Evolutionary conservation across 1,139 yeast species (phyloP), one percentile per base, ranked within the genome.

Genomic region (Geotrichum carabidarum): DNA sequence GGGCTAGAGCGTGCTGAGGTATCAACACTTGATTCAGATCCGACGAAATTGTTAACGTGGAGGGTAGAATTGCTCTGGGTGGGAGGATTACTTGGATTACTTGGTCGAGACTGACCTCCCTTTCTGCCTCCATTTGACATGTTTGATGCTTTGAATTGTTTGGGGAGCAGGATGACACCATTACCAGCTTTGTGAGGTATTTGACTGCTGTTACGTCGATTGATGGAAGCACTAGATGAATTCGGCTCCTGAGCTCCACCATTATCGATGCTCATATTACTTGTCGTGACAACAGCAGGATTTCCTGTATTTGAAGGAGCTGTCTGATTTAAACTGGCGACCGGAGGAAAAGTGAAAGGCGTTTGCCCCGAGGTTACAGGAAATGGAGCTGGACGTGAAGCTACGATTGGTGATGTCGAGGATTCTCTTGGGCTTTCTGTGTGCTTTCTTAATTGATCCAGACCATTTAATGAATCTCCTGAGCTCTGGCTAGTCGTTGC

Each of bases 101-200:
- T 27, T 11, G 27, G 44, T 8, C 44, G 44, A 11, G 44, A 8
- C n/a, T 17, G 14, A 8, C 34, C 44, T 9, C 34, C 11, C 15
- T 22, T 27, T 17, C 44, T 17, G 27, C 34, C 9, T 5, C 14
- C 34, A 22, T 32, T 22, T 9, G 44, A 22, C 15, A 32, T 9
- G 34, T 40, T 34, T 14, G 15, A 30, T 42, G 46, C 35, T 30
- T 46, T 51, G 44, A 46, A 51, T 18, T 51, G 50, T 15, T 38
- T 40, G 3, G 54, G 54, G n/a, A 51, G 48, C 9, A 51, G n/a
- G 27, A 51, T 51, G 8, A 51, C 54, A 34, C 54, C 54, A 17
- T 51, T 51, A 5, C 44, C 50, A 7, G 38, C 4, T 15, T 31
- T 48, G 22, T 40, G 27, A 5, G 27, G 27, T 22, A 22, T 22